A percentile compares a stretch with the other conserved stretches of the same genome.
Conservation (phyloP, 2,329 filamentous ascomycete species). For the Monosporascus sp. region DNA sequence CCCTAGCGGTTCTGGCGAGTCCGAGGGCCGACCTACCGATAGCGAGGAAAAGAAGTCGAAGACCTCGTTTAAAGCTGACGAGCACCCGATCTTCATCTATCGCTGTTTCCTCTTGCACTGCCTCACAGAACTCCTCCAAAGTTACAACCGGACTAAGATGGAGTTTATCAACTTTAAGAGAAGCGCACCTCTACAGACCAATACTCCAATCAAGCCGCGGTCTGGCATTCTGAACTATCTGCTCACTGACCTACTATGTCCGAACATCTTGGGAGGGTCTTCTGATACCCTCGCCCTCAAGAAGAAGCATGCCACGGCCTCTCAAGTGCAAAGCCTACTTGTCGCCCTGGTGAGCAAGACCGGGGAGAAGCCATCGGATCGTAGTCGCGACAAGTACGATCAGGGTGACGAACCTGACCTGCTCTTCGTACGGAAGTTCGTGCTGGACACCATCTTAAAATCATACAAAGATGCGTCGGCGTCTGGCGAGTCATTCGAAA, state of each 20-base stretch:
- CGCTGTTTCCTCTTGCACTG: constrained; percentile 92
- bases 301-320: constrained; percentile 80
- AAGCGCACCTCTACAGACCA: constrained; percentile 75
- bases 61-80: constrained; percentile 77
- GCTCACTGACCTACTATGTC: constrained; percentile 68
- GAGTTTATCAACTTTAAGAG: constrained; percentile 99
- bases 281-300: constrained; percentile 72
- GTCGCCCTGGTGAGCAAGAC: constrained; percentile 87
- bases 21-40: constrained; percentile 27
- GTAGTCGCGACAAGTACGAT: constrained; percentile 51
- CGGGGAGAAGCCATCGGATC: constrained; percentile 64
- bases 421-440: constrained; percentile 88
- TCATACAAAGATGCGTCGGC: constrained; percentile 83
- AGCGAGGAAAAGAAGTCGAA: constrained; percentile 62
- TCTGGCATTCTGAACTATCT: constrained; percentile 92
- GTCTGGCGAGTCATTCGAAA: constrained; percentile 74
- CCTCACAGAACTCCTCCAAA: constrained; percentile 81
- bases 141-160: constrained; percentile 91
- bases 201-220: constrained; percentile 88
- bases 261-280: constrained; percentile 58
- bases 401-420: constrained; percentile 78
- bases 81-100: constrained; percentile 95
- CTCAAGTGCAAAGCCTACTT: constrained; percentile 79
- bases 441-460: constrained; percentile 86
- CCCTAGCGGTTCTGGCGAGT: constrained; percentile 25